These are phyloP conservation scores for Lactarius akahatsu DNA, from an alignment of 768 basidiomycete genomes.

Conservation along the genomic window DNA sequence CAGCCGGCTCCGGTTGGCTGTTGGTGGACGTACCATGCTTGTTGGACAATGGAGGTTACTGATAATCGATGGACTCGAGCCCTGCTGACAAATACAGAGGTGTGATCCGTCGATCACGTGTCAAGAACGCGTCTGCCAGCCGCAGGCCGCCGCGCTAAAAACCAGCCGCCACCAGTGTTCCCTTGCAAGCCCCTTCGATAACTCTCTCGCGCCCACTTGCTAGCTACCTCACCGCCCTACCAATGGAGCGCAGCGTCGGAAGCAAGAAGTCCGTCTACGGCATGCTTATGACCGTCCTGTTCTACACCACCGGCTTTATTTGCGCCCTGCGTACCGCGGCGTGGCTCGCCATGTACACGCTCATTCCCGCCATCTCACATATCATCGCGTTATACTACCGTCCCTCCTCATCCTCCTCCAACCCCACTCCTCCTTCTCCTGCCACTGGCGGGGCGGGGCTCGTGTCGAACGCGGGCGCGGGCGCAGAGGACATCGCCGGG, in stretches of 20 bases:
- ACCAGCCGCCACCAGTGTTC: background rate
- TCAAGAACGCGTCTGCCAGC: background rate
- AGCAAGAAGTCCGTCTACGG: conserved; percentile 4
- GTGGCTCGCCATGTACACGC: background rate
- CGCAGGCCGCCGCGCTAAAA: background rate
- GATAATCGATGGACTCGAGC: background rate
- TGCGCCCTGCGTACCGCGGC: conserved; percentile 2
- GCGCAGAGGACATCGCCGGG: background rate
- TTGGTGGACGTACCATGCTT: conserved; percentile 16
- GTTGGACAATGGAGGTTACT: background rate
- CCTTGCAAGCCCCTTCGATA: background rate
- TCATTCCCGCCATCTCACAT: background rate
- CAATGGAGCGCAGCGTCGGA: background rate
- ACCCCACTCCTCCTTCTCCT: background rate
- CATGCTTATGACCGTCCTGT: conserved; percentile 16
- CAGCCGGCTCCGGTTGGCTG: background rate
- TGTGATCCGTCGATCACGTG: conserved; percentile 4
- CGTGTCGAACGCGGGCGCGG: background rate
- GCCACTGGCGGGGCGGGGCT: background rate
- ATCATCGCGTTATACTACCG: background rate
- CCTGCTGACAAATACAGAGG: background rate
- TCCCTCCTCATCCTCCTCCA: background rate
- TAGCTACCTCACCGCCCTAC: background rate
- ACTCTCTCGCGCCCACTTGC: background rate
- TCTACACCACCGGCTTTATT: conserved; percentile 7